Evolutionary conservation across 73 alveolate species (phyloP), one percentile per base, ranked within the genome.

Genomic region (Paramecium pentaurelia): DNA sequence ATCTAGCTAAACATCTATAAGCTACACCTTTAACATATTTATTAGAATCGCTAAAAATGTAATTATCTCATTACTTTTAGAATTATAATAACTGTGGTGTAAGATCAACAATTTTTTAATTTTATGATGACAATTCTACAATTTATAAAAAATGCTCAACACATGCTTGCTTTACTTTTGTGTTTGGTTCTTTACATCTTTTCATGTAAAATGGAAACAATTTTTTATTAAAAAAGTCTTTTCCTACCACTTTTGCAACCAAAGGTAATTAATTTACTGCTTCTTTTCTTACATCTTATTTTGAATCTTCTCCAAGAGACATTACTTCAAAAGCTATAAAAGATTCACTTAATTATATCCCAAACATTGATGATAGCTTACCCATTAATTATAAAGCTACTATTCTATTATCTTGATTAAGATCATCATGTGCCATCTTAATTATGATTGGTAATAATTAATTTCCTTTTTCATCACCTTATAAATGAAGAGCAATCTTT

Each of bases 1-100:
- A 95, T 11, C 95, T 93, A 10, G 97, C 98, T 10, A 95, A 86
- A 32, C 88, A 92, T 77, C 95, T 71, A 71, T 70, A 92, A 9
- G 98, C 94, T 7, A 94, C 96, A 92, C 95, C 84, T 54, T 95
- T 95, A n/a, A 95, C 96, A 96, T 95, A 94, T 58, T 95, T 95
- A 11, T 96, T 40, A 4, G 64, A 32, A 49, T 80, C 91, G n/a
- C 88, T 75, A 8, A 30, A 36, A 36, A 75, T 68, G 11, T 20
- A 75, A 75, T 11, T 36, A 42, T 36, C 18, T 30, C 36, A 38
- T 25, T 75, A 75, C 91, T 14, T 47, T 25, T 80, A 49, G 58
- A 80, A 80, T 42, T 2, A 18, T 47, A 80, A 47, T 47, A 80
- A 4, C 28, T 80, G 16, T 2, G 32, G 28, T 25, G 91, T 45